These are phyloP conservation scores for Hypoxylon subgilvum DNA, from an alignment of 495 filamentous ascomycete species.

Conservation along the genomic window DNA sequence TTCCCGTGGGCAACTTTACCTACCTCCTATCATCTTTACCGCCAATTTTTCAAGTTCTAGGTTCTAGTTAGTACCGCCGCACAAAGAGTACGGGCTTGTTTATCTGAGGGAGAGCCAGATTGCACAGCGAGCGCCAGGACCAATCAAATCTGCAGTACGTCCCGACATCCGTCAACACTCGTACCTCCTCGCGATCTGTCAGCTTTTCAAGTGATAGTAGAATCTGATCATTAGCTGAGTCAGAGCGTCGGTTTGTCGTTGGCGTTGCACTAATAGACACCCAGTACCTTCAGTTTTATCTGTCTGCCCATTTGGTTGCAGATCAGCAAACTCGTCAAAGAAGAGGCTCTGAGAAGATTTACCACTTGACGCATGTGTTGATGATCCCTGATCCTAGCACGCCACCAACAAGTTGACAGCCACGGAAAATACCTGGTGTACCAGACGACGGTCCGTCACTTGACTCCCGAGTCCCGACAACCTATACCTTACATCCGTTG, in stretches of 20 bases:
- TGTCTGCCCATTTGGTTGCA: slow-evolving; percentile 12
- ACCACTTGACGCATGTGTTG: slow-evolving; percentile 17
- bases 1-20: not conserved
- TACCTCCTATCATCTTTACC: not conserved
- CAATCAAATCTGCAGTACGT: slow-evolving; percentile 30
- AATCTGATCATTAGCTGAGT: slow-evolving; percentile 26
- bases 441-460: slow-evolving; percentile 25
- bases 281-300: slow-evolving; percentile 7
- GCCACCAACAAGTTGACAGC: slow-evolving; percentile 19
- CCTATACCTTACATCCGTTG: too few species aligned
- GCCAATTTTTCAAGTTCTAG: not conserved
- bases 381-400: slow-evolving; percentile 36
- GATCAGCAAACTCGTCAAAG: slow-evolving; percentile 23
- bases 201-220: slow-evolving; percentile 18
- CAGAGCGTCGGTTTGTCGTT: slow-evolving; percentile 7
- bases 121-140: slow-evolving; percentile 28
- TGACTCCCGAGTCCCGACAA: slow-evolving; percentile 10
- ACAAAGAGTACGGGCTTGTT: slow-evolving; percentile 32
- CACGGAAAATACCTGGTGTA: slow-evolving; percentile 4
- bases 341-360: slow-evolving; percentile 35
- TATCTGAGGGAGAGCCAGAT: slow-evolving; percentile 34
- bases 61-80: slow-evolving; percentile 21
- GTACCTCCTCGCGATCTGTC: slow-evolving; percentile 27
- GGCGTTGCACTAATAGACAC: slow-evolving; percentile 11
- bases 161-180: slow-evolving; percentile 33